Evolutionary conservation across 345 rosid genomes (phyloP).

Genomic region (Populus alba): DNA sequence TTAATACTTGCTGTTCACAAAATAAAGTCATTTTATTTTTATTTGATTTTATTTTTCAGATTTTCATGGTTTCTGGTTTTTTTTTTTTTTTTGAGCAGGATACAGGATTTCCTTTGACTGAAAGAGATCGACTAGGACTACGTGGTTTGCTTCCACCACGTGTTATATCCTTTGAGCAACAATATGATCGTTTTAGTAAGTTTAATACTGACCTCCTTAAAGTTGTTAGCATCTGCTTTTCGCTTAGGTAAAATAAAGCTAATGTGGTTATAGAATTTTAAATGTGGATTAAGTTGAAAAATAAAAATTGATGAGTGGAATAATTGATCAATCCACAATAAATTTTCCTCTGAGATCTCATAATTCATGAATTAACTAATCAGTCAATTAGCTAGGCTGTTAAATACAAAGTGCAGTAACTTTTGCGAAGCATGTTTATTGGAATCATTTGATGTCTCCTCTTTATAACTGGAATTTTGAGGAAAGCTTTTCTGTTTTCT

Average conservation of each 20-base stretch:
- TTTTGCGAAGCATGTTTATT: neutral
- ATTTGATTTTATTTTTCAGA: neutral
- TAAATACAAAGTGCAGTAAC: neutral
- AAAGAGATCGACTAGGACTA: constrained; percentile 91
- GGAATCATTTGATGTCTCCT: neutral
- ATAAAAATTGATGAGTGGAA: neutral
- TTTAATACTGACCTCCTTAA: constrained; percentile 3
- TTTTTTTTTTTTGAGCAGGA: constrained; percentile 45
- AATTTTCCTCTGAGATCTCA: neutral
- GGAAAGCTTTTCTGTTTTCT: neutral
- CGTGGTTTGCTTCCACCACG: constrained; percentile 98
- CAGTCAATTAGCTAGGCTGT: neutral
- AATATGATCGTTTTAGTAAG: constrained; percentile 94
- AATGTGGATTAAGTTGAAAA: neutral
- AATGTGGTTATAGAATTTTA: neutral
- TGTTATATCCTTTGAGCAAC: constrained; percentile 83
- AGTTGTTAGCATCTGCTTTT: constrained; percentile 5
- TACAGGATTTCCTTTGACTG: constrained; percentile 90
- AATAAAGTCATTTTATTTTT: neutral
- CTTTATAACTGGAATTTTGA: neutral
- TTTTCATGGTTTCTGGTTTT: neutral
- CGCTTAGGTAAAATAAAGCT: neutral
- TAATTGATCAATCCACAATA: neutral
- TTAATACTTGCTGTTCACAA: neutral
- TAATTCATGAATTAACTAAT: neutral